Percentiles rank a stretch among this genome's conserved stretches.
These are phyloP conservation scores for Trifolium fragiferum DNA, from an alignment of 306 rosid species.

Conservation along the genomic window DNA sequence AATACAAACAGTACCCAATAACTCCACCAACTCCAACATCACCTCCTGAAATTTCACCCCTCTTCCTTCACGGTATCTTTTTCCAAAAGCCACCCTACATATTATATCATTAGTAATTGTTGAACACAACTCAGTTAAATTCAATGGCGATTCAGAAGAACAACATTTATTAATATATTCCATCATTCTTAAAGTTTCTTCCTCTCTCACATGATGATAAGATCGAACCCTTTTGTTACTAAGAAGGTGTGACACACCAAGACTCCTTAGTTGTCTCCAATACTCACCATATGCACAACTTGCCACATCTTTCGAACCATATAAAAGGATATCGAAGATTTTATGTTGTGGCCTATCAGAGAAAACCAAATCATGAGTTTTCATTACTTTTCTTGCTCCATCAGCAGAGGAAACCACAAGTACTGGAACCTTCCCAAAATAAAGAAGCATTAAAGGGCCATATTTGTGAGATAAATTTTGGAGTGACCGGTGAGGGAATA, in stretches of 20 bases:
- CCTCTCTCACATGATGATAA: neutral
- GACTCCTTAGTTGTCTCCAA: neutral
- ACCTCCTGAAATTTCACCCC: neutral
- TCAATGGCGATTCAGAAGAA: neutral
- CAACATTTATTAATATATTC: neutral
- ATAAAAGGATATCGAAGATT: neutral
- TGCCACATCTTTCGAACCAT: neutral
- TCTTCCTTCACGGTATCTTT: neutral
- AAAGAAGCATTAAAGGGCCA: constrained; percentile 7
- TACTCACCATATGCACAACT: neutral
- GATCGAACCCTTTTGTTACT: neutral
- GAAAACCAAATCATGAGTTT: neutral
- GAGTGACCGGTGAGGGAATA: neutral
- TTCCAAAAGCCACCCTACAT: constrained; percentile 25
- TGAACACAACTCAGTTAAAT: neutral
- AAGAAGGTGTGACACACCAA: neutral
- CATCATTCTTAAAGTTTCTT: neutral
- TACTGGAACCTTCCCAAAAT: neutral
- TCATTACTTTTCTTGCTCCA: neutral
- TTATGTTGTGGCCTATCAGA: neutral
- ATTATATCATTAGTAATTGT: neutral
- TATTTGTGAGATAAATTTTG: neutral
- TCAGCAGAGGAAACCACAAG: neutral
- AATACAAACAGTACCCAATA: neutral
- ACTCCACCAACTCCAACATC: constrained; percentile 19